Evolutionary conservation across 2,329 filamentous ascomycete species (phyloP), one percentile per base, ranked within the genome.

Genomic region (Hortaea sp.): DNA sequence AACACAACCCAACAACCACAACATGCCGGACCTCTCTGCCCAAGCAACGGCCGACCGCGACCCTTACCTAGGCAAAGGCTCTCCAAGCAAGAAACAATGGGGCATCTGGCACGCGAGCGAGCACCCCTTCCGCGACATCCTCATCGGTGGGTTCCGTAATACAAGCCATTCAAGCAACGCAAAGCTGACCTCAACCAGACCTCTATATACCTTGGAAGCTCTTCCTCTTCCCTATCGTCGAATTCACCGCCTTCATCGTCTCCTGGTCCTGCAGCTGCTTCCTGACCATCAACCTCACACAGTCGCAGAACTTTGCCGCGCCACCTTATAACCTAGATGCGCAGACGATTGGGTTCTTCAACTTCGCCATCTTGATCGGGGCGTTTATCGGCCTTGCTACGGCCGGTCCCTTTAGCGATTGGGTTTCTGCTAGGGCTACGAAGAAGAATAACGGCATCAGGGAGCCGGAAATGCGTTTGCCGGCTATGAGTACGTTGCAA

Each of bases 141-240:
- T 75, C 1, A 20, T 20, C 20, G 20, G 20, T 20, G 20, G 20
- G 20, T 20, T 4, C 20, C 20, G 20, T 20, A 20, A 20, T 20
- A 20, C 20, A 20, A 20, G 2, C 20, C 20, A 20, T 20, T 20
- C 20, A 20, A 20, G 20, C 20, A 20, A 20, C 20, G 4, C 20
- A 20, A 20, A 20, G 20, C 20, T 20, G 4, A 20, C 20, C 20
- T 20, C 20, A 20, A 20, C 60, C 71, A 29, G 76, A 79, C 53
- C 66, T 83, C 20, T 79, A 73, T 71, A 69, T 77, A 6, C 80
- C 79, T 0, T 80, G 76, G 72, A 79, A 81, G 53, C 66, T 83
- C 1, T 75, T 80, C 57, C 53, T 69, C 0, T 83, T 78, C 60
- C 79, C 80, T 0, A 82, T 83, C 47, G 74, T 82, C 38, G 72